A percentile compares a stretch with the other conserved stretches of the same genome.
Conservation (phyloP, 2,329 filamentous ascomycete genomes). For the Lasiodiplodia sp. region DNA sequence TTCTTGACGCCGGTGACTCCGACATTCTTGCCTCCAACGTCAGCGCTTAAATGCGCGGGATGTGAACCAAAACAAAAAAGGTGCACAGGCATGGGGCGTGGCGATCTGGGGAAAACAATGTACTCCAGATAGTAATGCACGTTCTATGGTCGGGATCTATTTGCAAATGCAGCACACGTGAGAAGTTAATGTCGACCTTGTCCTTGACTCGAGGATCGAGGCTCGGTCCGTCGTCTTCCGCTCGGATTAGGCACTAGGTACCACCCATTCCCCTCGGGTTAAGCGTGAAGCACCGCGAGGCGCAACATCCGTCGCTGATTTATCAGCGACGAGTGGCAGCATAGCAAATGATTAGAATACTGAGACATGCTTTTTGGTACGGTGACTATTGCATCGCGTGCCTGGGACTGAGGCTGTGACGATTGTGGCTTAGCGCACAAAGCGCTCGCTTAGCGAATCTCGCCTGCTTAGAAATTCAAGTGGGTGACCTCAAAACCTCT, state of each 20-base stretch:
- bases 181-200: background rate
- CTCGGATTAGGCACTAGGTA: background rate
- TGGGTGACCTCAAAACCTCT: conserved; percentile 30
- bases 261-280: background rate
- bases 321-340: background rate
- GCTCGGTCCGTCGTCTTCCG: background rate
- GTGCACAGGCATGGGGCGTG: background rate
- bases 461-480: conserved; percentile 31
- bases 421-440: conserved; percentile 29
- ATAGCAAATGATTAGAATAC: background rate
- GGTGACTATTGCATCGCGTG: background rate
- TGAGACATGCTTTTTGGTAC: background rate
- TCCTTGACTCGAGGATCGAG: no score
- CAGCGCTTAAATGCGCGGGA: conserved; percentile 43
- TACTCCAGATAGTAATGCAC: conserved; percentile 27
- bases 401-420: conserved; percentile 16
- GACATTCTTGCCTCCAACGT: conserved; percentile 87
- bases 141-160: conserved; percentile 26
- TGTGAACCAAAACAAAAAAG: background rate
- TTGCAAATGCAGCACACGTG: background rate
- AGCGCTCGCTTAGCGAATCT: conserved; percentile 26
- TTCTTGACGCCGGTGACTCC: conserved; percentile 94
- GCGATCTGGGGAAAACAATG: conserved; percentile 26
- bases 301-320: background rate
- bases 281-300: background rate